A percentile compares a stretch with the other conserved stretches of the same genome.
Evolutionary conservation across 768 basidiomycete genomes (phyloP).

Genomic region (Brasilioporus rufonigricans): DNA sequence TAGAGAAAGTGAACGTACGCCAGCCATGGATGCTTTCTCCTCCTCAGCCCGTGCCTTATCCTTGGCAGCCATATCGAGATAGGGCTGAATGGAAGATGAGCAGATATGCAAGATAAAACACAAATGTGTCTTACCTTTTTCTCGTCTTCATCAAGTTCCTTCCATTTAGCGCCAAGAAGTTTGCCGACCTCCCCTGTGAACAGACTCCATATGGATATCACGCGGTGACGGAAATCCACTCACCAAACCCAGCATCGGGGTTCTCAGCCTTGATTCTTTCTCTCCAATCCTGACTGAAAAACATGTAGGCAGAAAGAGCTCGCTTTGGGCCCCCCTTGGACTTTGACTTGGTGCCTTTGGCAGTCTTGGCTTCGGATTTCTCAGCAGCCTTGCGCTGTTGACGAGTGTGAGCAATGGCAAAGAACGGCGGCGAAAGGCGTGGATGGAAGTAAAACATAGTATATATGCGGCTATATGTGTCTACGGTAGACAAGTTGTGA

Average conservation of each 20-base stretch:
- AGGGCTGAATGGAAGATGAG: conserved; percentile 56
- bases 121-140: conserved; percentile 65
- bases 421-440: neutral
- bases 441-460: conserved; percentile 10
- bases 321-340: conserved; percentile 71
- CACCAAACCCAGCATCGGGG: conserved; percentile 91
- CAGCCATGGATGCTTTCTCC: conserved; percentile 56
- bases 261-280: conserved; percentile 95
- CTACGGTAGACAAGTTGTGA: neutral
- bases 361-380: conserved; percentile 51
- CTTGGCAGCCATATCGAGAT: conserved; percentile 78
- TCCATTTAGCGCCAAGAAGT: conserved; percentile 95
- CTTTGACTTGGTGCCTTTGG: conserved; percentile 75
- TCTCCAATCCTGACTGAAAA: conserved; percentile 96
- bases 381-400: conserved; percentile 71
- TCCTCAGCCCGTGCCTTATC: conserved; percentile 88
- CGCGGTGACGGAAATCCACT: conserved; percentile 20
- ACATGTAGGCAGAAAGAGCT: conserved; percentile 96
- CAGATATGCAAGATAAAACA: neutral
- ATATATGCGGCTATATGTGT: conserved; percentile 19
- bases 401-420: conserved; percentile 13
- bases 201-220: neutral
- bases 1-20: conserved; percentile 29
- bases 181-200: conserved; percentile 85
- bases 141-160: conserved; percentile 87